These are phyloP conservation scores for Hypomontagnella monticulosa DNA, from an alignment of 495 filamentous ascomycete genomes.

Conservation along the genomic window DNA sequence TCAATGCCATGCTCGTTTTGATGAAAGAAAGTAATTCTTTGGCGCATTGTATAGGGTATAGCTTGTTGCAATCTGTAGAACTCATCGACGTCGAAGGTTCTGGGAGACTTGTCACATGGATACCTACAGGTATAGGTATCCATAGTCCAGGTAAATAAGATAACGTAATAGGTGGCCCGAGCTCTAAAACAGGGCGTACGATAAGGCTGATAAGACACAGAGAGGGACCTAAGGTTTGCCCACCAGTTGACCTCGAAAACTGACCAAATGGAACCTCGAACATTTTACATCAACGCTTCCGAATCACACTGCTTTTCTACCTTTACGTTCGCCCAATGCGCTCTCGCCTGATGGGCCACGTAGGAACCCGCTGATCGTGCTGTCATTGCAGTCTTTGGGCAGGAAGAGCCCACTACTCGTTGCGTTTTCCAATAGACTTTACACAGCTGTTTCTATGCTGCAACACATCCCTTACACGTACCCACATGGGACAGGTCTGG, in stretches of 20 bases:
- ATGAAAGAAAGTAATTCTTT: constrained; percentile 84
- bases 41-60: constrained; percentile 70
- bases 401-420: constrained; percentile 2
- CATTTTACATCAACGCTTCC: no score
- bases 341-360: constrained; percentile 4
- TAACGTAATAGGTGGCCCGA: constrained; percentile 11
- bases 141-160: constrained; percentile 8
- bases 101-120: constrained; percentile 31
- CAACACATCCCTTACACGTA: constrained; percentile 30
- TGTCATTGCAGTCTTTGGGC: constrained; percentile 16
- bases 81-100: constrained; percentile 30
- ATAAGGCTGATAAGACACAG: constrained; percentile 17
- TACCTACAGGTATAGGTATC: constrained; percentile 18
- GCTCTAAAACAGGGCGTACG: constrained; percentile 8
- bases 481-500: constrained; percentile 8
- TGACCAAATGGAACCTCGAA: no score
- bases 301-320: constrained; percentile 8
- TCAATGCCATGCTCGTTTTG: constrained; percentile 67
- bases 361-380: constrained; percentile 24
- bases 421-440: constrained; percentile 26
- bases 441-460: constrained; percentile 21
- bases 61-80: constrained; percentile 20
- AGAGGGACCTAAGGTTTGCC: no score
- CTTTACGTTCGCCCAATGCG: background rate
- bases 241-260: no score